These are phyloP conservation scores for Scolecobasidium constrictum DNA, from an alignment of 2,329 filamentous ascomycete genomes.

Conservation along the genomic window DNA sequence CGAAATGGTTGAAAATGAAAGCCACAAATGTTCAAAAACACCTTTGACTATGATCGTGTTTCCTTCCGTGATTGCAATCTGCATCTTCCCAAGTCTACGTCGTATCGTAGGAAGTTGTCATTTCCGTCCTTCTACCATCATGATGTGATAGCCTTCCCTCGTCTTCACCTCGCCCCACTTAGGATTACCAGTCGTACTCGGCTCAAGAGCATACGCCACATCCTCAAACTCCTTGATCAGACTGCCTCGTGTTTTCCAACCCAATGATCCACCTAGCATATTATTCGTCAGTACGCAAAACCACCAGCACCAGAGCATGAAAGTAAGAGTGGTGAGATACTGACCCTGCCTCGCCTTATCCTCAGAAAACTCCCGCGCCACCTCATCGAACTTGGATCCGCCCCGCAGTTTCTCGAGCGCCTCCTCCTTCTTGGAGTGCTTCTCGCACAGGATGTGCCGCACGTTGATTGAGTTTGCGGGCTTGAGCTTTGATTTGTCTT, in stretches of 20 bases:
- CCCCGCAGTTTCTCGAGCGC: slow-evolving; percentile 56
- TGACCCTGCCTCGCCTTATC: slow-evolving; percentile 50
- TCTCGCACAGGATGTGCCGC: slow-evolving; percentile 67
- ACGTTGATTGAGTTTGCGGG: slow-evolving; percentile 60
- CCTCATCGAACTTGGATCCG: slow-evolving; percentile 63
- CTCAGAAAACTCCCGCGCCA: slow-evolving; percentile 61
- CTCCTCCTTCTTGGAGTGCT: slow-evolving; percentile 68
- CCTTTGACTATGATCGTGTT: too few relatives aligned
- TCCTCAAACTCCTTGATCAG: slow-evolving; percentile 61
- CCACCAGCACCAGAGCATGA: too few relatives aligned
- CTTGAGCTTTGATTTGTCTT: slow-evolving; percentile 37
- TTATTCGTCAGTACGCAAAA: too few relatives aligned
- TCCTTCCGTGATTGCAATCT: too few relatives aligned
- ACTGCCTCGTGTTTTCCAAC: slow-evolving; percentile 60
- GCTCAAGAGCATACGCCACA: slow-evolving; percentile 57
- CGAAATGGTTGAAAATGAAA: too few relatives aligned
- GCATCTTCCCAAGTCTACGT: too few relatives aligned
- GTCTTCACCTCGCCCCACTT: slow-evolving; percentile 64
- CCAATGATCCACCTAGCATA: slow-evolving; percentile 52
- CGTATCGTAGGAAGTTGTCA: slow-evolving; percentile 20
- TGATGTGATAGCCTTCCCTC: slow-evolving; percentile 65
- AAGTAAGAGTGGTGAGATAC: neutral
- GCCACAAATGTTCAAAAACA: too few relatives aligned
- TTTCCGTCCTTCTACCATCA: slow-evolving; percentile 64
- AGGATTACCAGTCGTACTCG: slow-evolving; percentile 53